These are phyloP conservation scores for Clitocybe nebularis DNA, from an alignment of 1,284 basidiomycete genomes.

Conservation along the genomic window DNA sequence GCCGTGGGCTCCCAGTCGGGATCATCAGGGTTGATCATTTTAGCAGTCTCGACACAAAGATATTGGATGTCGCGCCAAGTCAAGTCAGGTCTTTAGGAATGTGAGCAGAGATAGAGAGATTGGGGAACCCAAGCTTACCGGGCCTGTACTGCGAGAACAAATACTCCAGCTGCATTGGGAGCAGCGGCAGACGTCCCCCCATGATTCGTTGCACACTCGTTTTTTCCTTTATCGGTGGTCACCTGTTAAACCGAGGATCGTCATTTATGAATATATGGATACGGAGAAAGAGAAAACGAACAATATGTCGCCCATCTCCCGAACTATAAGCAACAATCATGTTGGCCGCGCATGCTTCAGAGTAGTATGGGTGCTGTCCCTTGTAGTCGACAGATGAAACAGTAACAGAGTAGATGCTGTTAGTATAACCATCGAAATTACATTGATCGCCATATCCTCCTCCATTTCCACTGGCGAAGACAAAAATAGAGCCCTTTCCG, in stretches of 20 bases:
- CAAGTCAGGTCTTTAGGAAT: constrained; percentile 70
- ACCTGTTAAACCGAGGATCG: constrained; percentile 66
- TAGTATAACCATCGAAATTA: constrained; percentile 99
- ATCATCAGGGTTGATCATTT: constrained; percentile 83
- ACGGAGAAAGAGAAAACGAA: constrained; percentile 38
- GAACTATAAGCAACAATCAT: constrained; percentile 95
- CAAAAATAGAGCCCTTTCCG: constrained; percentile 92
- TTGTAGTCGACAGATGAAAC: constrained; percentile 91
- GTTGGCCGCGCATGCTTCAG: constrained; percentile 95
- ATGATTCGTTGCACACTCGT: constrained; percentile 80
- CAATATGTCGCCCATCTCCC: constrained; percentile 89
- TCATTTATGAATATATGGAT: constrained; percentile 4
- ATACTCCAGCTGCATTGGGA: constrained; percentile 89
- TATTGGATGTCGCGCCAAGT: constrained; percentile 98
- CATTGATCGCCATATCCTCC: constrained; percentile 92
- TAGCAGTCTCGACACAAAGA: constrained; percentile 77
- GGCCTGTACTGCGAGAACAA: constrained; percentile 82
- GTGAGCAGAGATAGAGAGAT: background rate
- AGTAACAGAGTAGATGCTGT: constrained; percentile 95
- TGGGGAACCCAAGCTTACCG: constrained; percentile 45
- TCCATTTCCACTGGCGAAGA: constrained; percentile 98
- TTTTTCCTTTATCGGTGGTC: constrained; percentile 90
- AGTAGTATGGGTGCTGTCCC: constrained; percentile 94
- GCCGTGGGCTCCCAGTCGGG: constrained; percentile 92
- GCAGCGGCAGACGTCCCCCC: constrained; percentile 99